A percentile compares a stretch with the other conserved stretches of the same genome.
Conservation (phyloP, 2,329 filamentous ascomycete genomes). For the Pezicula carpinea region DNA sequence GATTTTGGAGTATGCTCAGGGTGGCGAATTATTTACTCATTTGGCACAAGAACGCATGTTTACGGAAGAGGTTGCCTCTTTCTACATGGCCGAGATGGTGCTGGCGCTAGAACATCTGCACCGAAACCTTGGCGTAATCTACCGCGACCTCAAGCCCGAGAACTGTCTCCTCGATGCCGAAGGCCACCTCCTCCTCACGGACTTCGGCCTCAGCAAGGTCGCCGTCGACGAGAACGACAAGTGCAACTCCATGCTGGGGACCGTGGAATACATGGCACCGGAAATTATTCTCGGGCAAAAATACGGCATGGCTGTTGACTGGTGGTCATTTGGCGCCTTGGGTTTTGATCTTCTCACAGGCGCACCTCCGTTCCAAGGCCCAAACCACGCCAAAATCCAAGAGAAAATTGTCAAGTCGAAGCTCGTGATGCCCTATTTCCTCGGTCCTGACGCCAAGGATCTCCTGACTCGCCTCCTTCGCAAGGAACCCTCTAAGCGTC, state of each 20-base stretch:
- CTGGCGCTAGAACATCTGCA: constrained; percentile 92
- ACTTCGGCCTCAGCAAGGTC: constrained; percentile 96
- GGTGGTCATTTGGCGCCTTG: constrained; percentile 95
- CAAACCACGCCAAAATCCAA: constrained; percentile 91
- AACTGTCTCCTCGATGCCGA: constrained; percentile 91
- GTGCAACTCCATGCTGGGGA: constrained; percentile 90
- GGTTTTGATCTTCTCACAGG: constrained; percentile 92
- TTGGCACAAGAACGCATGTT: constrained; percentile 95
- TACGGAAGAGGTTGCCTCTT: constrained; percentile 79
- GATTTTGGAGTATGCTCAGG: constrained; percentile 95
- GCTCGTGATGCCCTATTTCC: constrained; percentile 80
- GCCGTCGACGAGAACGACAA: constrained; percentile 64
- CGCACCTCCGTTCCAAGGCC: constrained; percentile 81
- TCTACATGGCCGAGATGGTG: constrained; percentile 98
- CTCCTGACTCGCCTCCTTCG: constrained; percentile 82
- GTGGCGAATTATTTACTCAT: constrained; percentile 95
- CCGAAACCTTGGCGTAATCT: constrained; percentile 86
- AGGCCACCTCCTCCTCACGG: constrained; percentile 89
- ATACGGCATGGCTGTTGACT: constrained; percentile 94
- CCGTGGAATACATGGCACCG: constrained; percentile 98
- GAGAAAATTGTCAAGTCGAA: constrained; percentile 96
- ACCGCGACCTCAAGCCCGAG: constrained; percentile 95
- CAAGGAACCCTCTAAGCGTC: constrained; percentile 86
- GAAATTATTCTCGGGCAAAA: constrained; percentile 84
- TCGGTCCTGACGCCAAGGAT: constrained; percentile 89